phyloP scores from a whole-genome alignment of 768 basidiomycete genomes.

The Calocybe cyanea region DNA sequence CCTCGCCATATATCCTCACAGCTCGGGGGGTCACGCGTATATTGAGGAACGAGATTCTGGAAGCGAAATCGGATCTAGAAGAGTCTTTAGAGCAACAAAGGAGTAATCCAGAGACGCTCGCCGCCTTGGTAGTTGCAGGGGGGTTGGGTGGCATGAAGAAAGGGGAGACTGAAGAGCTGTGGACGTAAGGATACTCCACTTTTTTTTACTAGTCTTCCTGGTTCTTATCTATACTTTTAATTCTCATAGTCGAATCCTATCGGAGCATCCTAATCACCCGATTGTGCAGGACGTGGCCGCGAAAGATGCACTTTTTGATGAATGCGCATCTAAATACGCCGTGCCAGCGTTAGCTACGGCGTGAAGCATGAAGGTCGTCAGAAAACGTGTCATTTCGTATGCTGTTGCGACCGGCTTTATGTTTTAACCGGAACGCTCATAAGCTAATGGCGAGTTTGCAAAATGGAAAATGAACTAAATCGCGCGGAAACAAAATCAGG shows the following conservation, averaged over 20 bases:
- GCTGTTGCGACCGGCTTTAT: too few species aligned
- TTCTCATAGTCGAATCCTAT: slow-evolving; percentile 35
- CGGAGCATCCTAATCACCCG: slow-evolving; percentile 66
- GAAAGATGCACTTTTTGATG: slow-evolving; percentile 66
- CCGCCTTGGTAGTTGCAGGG: slow-evolving; percentile 61
- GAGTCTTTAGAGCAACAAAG: slow-evolving; percentile 63
- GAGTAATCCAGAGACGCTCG: slow-evolving; percentile 63
- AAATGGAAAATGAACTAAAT: too few species aligned
- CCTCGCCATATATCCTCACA: slow-evolving; percentile 70
- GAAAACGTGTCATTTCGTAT: too few species aligned
- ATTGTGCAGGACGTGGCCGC: slow-evolving; percentile 56
- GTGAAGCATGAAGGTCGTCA: too few species aligned
- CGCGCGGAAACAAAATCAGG: too few species aligned
- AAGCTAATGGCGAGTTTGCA: too few species aligned
- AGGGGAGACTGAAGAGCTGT: slow-evolving; percentile 61
- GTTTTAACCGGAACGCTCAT: too few species aligned
- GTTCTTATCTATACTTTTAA: slow-evolving; percentile 9
- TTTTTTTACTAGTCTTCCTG: neutral
- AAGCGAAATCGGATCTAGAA: slow-evolving; percentile 78
- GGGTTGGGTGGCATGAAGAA: slow-evolving; percentile 57
- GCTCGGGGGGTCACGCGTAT: slow-evolving; percentile 79
- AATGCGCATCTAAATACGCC: slow-evolving; percentile 50
- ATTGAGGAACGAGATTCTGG: slow-evolving; percentile 68
- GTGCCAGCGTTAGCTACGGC: slow-evolving; percentile 50
- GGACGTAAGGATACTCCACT: slow-evolving; percentile 49